Percentiles rank a stretch among this genome's conserved stretches.
Evolutionary conservation across 768 basidiomycete species (phyloP).

Genomic region (Crepidotus variabilis): DNA sequence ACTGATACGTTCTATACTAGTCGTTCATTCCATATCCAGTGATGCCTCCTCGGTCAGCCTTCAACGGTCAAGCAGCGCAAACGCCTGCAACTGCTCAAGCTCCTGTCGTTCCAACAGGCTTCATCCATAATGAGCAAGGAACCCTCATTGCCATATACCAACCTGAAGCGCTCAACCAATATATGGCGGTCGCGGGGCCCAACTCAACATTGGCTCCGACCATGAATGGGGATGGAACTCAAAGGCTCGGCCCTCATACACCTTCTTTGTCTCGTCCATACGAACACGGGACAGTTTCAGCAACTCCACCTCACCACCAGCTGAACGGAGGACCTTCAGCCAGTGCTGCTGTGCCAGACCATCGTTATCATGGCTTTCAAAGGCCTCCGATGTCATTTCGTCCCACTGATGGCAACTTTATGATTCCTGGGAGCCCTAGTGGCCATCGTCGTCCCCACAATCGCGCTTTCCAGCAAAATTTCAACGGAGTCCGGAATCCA

Average conservation of each 20-base stretch:
- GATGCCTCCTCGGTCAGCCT: conserved; percentile 30
- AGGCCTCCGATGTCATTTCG: conserved; percentile 7
- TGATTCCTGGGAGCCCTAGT: conserved; percentile 9
- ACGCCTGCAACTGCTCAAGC: conserved; percentile 35
- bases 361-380: conserved; percentile 8
- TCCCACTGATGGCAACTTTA: conserved; percentile 6
- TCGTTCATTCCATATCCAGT: conserved; percentile 48
- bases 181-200: conserved; percentile 47
- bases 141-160: conserved; percentile 69
- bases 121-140: conserved; percentile 70
- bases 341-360: background rate
- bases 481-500: conserved; percentile 10
- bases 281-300: conserved; percentile 9
- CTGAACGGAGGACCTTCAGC: background rate
- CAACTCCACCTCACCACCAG: conserved; percentile 5
- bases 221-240: conserved; percentile 19
- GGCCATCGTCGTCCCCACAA: conserved; percentile 18
- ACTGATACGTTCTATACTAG: conserved; percentile 21
- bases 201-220: conserved; percentile 17
- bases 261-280: conserved; percentile 12
- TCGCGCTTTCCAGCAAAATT: conserved; percentile 14
- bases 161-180: conserved; percentile 66
- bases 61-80: conserved; percentile 25
- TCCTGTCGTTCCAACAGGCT: conserved; percentile 62
- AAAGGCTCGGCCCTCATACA: background rate